Conservation (phyloP, 2,329 filamentous ascomycete species). For the Parastagonospora nodorum region DNA sequence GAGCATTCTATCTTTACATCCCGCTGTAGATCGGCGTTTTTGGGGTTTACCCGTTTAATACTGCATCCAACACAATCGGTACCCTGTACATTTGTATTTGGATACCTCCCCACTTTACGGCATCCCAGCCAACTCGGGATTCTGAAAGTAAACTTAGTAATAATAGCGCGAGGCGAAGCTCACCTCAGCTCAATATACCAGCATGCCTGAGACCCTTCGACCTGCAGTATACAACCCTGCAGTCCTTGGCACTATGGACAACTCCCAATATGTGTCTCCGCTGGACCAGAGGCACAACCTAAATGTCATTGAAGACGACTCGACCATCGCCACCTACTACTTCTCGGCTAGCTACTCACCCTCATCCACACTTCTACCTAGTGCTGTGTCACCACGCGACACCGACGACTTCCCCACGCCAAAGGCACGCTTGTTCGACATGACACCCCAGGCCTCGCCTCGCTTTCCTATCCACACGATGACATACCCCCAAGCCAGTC, state of each 20-base stretch:
- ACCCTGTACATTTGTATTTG: slow-evolving; percentile 26
- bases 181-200: slow-evolving; percentile 45
- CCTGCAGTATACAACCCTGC: slow-evolving; percentile 55
- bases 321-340: slow-evolving; percentile 42
- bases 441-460: slow-evolving; percentile 52
- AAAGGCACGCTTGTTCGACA: slow-evolving; percentile 66
- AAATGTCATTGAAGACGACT: slow-evolving; percentile 64
- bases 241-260: slow-evolving; percentile 29
- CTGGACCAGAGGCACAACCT: slow-evolving; percentile 63
- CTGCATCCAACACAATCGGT: slow-evolving; percentile 24
- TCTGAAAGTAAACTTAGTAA: slow-evolving; percentile 39
- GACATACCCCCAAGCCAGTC: slow-evolving; percentile 61
- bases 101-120: slow-evolving; percentile 19
- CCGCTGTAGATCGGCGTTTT: slow-evolving; percentile 52
- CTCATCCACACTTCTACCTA: slow-evolving; percentile 36
- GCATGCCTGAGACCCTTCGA: slow-evolving; percentile 54
- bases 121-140: slow-evolving; percentile 30
- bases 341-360: slow-evolving; percentile 45
- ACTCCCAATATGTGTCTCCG: slow-evolving; percentile 50
- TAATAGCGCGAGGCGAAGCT: slow-evolving; percentile 45
- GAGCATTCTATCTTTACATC: slow-evolving; percentile 46
- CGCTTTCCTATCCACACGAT: slow-evolving; percentile 51
- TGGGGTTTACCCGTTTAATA: slow-evolving; percentile 46
- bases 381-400: slow-evolving; percentile 49
- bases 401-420: slow-evolving; percentile 72